Percentiles rank a stretch among this genome's conserved stretches.
Evolutionary conservation across 805 yeast genomes (phyloP).

Genomic region (Saccharomycopsis fodiens): DNA sequence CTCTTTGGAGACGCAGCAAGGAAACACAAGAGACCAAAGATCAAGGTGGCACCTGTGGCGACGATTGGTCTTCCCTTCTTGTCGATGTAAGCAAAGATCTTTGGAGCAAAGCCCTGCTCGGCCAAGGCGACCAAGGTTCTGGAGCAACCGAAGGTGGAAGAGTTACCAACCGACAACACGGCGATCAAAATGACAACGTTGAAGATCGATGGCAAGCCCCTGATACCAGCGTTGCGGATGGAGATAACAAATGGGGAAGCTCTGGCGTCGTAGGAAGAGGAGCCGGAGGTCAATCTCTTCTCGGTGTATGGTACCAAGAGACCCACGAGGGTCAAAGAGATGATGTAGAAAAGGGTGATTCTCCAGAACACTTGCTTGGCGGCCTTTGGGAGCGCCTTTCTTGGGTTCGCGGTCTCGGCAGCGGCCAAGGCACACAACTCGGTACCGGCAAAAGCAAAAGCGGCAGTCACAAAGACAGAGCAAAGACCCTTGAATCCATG

Average conservation of each 20-base stretch:
- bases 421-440: conserved; percentile 72
- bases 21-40: conserved; percentile 53
- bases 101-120: conserved; percentile 57
- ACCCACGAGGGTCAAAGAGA: conserved; percentile 48
- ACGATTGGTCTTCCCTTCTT: conserved; percentile 60
- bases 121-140: conserved; percentile 59
- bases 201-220: conserved; percentile 55
- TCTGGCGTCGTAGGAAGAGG: conserved; percentile 46
- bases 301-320: conserved; percentile 66
- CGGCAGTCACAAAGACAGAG: conserved; percentile 57
- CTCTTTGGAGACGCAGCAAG: conserved; percentile 46
- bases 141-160: conserved; percentile 63
- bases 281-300: conserved; percentile 34
- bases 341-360: conserved; percentile 61
- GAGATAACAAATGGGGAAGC: conserved; percentile 81
- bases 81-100: conserved; percentile 51
- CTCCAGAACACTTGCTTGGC: conserved; percentile 82
- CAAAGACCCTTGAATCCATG: conserved; percentile 50
- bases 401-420: conserved; percentile 67
- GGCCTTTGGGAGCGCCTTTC: conserved; percentile 60
- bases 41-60: conserved; percentile 42
- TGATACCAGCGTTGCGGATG: conserved; percentile 52
- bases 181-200: conserved; percentile 64
- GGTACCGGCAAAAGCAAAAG: conserved; percentile 70
- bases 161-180: conserved; percentile 64